Base-by-base conservation (phyloP, 2,329 filamentous ascomycete genomes). In the Aspergillus sojae region DNA sequence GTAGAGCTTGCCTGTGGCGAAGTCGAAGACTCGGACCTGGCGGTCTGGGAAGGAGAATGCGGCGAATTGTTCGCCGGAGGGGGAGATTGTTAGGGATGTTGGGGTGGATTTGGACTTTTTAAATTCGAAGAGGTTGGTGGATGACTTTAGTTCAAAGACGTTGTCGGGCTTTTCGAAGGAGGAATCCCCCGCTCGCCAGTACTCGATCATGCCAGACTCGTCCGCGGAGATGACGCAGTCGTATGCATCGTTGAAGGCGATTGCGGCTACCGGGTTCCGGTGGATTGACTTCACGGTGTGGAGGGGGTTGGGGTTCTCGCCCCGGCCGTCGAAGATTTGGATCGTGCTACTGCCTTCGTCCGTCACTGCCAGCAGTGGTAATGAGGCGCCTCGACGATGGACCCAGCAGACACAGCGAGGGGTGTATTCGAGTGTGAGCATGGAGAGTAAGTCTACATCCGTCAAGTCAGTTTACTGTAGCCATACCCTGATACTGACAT, bases 91-190 rank as follows among this genome's bases (percentile, higher is more conserved):
- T 56, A 99, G 83, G 12, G 91, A 92, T 4, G 89, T 88, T 0
- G 94, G 94, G 0, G 90, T 86, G 0, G 93, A 91, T 77, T 97
- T 98, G 57, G 92, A 87, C 79, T 97, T 98, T 74, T 96, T 98
- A 82, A 99, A 98, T 59, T 97, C 94, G 74, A 98, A 99, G 1
- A 99, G 84, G 72, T 92, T 95, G 3, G 95, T 99, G 1, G 91
- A 90, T 74, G 93, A 96, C 80, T 99, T 99, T 80, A 93, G 92
- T 69, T 92, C 86, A 75, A 96, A 99, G 21, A 99, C 93, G 58
- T 88, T 93, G 69, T 93, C 89, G 0, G 95, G 95, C 78, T 98
- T 97, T 72, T 96, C 93, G 76, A 93, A 97, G 45, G 83, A 88
- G 2, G 87, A 89, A 66, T 86, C 87, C 16, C 74, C 70, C 0